Evolutionary conservation across 441 rosid genomes (phyloP).

Genomic region (Omphalea diandra): DNA sequence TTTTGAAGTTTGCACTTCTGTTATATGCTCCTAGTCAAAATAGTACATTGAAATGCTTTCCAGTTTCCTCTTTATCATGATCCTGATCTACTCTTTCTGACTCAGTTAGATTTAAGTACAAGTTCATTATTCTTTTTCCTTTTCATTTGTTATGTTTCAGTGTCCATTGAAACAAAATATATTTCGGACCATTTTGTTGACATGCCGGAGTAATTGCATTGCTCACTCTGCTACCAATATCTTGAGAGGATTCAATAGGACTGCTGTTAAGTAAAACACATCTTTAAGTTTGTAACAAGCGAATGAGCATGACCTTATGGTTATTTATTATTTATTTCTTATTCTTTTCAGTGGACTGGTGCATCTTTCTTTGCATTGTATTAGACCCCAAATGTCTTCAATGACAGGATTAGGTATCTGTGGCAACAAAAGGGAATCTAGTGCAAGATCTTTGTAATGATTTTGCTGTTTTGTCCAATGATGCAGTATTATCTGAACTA

Average conservation of each 20-base stretch:
- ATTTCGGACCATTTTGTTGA: background rate
- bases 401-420: background rate
- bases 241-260: background rate
- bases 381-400: background rate
- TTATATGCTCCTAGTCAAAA: background rate
- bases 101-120: background rate
- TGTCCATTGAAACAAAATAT: background rate
- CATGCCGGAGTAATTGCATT: too few species aligned
- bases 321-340: too few species aligned
- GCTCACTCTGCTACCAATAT: too few species aligned
- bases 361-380: too few species aligned
- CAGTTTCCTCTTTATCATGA: too few species aligned
- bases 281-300: too few species aligned
- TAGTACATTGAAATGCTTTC: background rate
- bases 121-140: background rate
- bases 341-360: too few species aligned
- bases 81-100: background rate
- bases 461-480: background rate
- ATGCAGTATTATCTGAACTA: slow-evolving; percentile 10
- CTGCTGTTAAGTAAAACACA: too few species aligned
- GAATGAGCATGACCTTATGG: too few species aligned
- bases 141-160: background rate
- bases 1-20: background rate
- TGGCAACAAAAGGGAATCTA: slow-evolving; percentile 6
- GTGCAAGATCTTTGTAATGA: background rate